These are phyloP conservation scores for Kwoniella heveanensis DNA, from an alignment of 768 basidiomycete genomes.

Conservation along the genomic window DNA sequence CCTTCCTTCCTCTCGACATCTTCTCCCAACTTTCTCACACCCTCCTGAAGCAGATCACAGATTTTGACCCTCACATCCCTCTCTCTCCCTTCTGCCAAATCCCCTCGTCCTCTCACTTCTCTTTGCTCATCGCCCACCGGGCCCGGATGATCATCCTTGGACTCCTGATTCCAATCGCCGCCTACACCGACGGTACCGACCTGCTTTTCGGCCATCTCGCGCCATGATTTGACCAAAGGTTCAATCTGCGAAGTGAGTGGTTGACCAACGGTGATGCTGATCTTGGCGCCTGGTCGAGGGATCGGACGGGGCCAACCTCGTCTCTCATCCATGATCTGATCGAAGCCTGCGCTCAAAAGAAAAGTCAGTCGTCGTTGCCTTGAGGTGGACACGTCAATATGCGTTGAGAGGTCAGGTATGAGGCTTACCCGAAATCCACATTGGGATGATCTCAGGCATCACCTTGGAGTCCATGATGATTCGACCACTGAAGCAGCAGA, in stretches of 20 bases:
- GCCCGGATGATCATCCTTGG: constrained; percentile 45
- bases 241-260: constrained; percentile 61
- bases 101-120: constrained; percentile 34
- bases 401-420: no score
- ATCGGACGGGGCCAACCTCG: constrained; percentile 71
- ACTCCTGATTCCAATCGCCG: constrained; percentile 17
- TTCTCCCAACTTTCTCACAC: constrained; percentile 47
- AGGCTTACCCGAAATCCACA: constrained; percentile 81
- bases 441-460: constrained; percentile 82
- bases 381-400: no score
- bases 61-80: constrained; percentile 62
- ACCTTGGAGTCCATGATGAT: constrained; percentile 71
- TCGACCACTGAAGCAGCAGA: constrained; percentile 74
- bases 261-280: constrained; percentile 78
- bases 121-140: constrained; percentile 39
- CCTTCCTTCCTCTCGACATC: constrained; percentile 47
- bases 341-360: constrained; percentile 66
- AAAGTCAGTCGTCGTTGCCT: not conserved
- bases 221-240: constrained; percentile 51
- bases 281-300: constrained; percentile 65
- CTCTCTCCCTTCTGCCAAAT: constrained; percentile 51
- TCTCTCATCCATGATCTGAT: constrained; percentile 86
- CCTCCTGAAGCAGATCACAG: constrained; percentile 60
- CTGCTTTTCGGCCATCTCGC: constrained; percentile 30
- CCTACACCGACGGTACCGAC: constrained; percentile 38